A percentile compares a stretch with the other conserved stretches of the same genome.
These are phyloP conservation scores for Tetragonia tetragonoides DNA, from an alignment of 148 eudicot species.

Conservation along the genomic window DNA sequence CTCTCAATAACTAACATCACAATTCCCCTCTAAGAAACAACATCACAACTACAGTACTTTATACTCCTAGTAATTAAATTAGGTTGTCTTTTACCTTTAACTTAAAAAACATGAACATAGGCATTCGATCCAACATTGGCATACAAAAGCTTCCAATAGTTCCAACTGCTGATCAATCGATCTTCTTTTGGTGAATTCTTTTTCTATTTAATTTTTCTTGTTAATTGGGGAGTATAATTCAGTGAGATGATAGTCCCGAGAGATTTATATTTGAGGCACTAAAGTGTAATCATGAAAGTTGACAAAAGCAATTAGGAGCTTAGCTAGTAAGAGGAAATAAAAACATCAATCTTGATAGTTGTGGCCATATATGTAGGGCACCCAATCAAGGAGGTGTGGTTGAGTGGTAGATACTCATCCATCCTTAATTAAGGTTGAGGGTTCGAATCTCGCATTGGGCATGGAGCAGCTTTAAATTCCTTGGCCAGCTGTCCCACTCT, in stretches of 20 bases:
- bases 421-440: no score
- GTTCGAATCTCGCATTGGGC: no score
- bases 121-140: conserved; percentile 8
- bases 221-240: neutral
- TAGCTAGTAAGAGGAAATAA: conserved; percentile 8
- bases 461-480: no score
- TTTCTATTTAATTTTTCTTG: neutral
- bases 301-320: conserved; percentile 23
- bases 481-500: no score
- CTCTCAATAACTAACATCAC: no score
- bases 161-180: neutral
- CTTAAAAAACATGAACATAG: neutral
- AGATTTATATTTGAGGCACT: conserved; percentile 19
- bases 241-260: conserved; percentile 28
- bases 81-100: conserved; percentile 4
- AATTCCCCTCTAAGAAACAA: neutral
- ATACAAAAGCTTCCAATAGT: neutral
- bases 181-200: neutral
- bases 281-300: conserved; percentile 35
- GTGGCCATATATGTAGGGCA: neutral
- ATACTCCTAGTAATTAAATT: neutral
- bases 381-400: no score
- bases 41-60: neutral
- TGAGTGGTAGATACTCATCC: no score
- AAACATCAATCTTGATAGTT: conserved; percentile 16